Base-by-base conservation (phyloP, 192 early-diverging fungal species). In the Coemansia sp. region DNA sequence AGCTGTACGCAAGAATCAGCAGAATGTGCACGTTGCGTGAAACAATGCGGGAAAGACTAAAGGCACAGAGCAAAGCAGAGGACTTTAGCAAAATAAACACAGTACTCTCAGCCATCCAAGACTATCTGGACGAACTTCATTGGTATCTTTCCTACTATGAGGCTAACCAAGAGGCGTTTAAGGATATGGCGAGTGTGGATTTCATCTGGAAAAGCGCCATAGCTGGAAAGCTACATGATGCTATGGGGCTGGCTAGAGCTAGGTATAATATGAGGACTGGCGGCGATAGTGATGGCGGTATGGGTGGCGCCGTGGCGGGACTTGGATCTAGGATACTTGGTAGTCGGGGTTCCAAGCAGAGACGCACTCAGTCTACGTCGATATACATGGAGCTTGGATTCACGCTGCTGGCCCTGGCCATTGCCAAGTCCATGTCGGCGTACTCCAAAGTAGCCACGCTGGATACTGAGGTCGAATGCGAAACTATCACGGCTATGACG, bases 191-290 rank as follows among this genome's bases (percentile, higher is more conserved):
- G 3, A 55, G 46, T 26, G 54, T 70, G 15, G 73, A 70, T 46
- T 76, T 76, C 56, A 62, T 69, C 18, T 76, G 73, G 73, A 76
- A 70, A 51, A 69, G 66, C 46, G 67, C 73, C 3, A 69, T 76
- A 40, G 55, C 61, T 23, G 53, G 58, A 24, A 56, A 58, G 17
- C n/a, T 65, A 35, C 50, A 57, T 24, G 66, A 76, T 20, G 42
- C 44, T 19, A 58, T 61, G 27, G 55, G 55, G 20, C 20, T 52
- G 15, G 45, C 47, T 22, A 57, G 65, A 2, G 46, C 59, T 36
- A 46, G 50, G 23, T 61, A 65, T 34, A 47, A 51, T 22, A 50
- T 33, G 11, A 34, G 47, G 2, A 56, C 37, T 23, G 54, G 58
- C 26, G 58, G 64, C 11, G 61, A 53, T n/a, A 51, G 50, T 20